These are phyloP conservation scores for Cronartium quercuum DNA, from an alignment of 1,284 basidiomycete species.

Conservation along the genomic window DNA sequence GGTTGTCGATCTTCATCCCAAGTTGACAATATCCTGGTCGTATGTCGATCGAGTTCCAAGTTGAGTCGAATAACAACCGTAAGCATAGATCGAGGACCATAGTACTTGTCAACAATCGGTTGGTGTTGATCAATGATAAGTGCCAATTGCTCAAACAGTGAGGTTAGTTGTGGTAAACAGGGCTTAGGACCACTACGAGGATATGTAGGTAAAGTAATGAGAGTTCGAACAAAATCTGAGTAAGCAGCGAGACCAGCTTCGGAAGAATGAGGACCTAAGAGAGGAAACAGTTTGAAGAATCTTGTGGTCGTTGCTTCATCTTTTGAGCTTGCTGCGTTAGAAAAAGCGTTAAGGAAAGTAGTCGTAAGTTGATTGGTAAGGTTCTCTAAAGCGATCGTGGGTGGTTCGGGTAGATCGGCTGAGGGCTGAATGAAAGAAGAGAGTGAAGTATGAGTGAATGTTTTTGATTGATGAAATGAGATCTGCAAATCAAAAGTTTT, in stretches of 20 bases:
- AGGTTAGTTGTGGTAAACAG: slow-evolving; percentile 75
- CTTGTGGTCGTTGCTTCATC: slow-evolving; percentile 82
- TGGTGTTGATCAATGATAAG: slow-evolving; percentile 96
- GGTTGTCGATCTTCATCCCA: slow-evolving; percentile 45
- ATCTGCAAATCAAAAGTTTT: too few species aligned
- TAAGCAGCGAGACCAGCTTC: slow-evolving; percentile 90
- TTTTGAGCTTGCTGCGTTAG: slow-evolving; percentile 65
- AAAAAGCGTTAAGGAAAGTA: slow-evolving; percentile 72
- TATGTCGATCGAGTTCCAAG: slow-evolving; percentile 47
- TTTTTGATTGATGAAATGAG: slow-evolving; percentile 39
- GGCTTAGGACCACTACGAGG: slow-evolving; percentile 41
- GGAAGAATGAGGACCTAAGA: slow-evolving; percentile 72
- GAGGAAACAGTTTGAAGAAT: slow-evolving; percentile 94
- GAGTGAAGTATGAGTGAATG: background rate
- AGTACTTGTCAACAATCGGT: slow-evolving; percentile 95
- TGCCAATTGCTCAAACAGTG: slow-evolving; percentile 88
- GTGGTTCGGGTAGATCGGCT: slow-evolving; percentile 74
- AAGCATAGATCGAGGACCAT: slow-evolving; percentile 54
- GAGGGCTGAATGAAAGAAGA: slow-evolving; percentile 62
- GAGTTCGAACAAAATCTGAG: slow-evolving; percentile 81
- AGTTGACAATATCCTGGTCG: slow-evolving; percentile 44
- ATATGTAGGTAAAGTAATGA: slow-evolving; percentile 56
- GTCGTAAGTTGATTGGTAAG: slow-evolving; percentile 69
- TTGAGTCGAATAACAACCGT: slow-evolving; percentile 52
- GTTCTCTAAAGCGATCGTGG: slow-evolving; percentile 69